These are phyloP conservation scores for Dictyostelium firmibasis DNA, from an alignment of 78 protist species.

Conservation along the genomic window DNA sequence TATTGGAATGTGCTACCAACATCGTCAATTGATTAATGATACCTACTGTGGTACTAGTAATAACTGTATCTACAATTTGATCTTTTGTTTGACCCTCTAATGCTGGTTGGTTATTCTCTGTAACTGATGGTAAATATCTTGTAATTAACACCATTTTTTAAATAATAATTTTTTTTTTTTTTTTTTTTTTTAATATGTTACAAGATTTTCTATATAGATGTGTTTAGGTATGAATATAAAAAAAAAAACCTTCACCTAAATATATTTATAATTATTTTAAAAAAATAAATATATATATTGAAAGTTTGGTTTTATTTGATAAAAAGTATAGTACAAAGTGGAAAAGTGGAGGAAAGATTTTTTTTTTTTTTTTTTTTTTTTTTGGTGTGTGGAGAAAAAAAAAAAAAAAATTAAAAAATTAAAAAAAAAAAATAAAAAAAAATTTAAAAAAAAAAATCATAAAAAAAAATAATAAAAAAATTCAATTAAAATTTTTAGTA, in stretches of 20 bases:
- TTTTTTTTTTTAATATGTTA: neutral
- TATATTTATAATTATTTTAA: no score
- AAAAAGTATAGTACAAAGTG: neutral
- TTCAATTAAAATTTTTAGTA: neutral
- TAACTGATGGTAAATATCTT: slow-evolving; percentile 62
- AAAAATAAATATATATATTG: neutral
- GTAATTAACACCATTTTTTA: slow-evolving; percentile 61
- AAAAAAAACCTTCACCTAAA: neutral
- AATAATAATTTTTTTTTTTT: neutral
- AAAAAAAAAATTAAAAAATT: no score
- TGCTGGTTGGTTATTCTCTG: slow-evolving; percentile 41
- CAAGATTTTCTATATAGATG: neutral
- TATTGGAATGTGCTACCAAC: slow-evolving; percentile 48
- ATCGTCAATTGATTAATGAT: slow-evolving; percentile 52
- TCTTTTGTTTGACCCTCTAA: slow-evolving; percentile 16
- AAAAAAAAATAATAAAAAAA: neutral
- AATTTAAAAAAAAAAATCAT: no score
- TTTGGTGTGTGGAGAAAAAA: neutral
- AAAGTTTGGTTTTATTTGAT: neutral
- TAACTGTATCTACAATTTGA: slow-evolving; percentile 56
- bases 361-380: neutral
- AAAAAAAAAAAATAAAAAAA: no score
- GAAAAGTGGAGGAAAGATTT: neutral
- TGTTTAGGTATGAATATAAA: neutral
- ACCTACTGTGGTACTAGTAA: slow-evolving; percentile 60